Conservation (phyloP, 2,329 filamentous ascomycete genomes). For the Aspergillus oerlinghausenensis region DNA sequence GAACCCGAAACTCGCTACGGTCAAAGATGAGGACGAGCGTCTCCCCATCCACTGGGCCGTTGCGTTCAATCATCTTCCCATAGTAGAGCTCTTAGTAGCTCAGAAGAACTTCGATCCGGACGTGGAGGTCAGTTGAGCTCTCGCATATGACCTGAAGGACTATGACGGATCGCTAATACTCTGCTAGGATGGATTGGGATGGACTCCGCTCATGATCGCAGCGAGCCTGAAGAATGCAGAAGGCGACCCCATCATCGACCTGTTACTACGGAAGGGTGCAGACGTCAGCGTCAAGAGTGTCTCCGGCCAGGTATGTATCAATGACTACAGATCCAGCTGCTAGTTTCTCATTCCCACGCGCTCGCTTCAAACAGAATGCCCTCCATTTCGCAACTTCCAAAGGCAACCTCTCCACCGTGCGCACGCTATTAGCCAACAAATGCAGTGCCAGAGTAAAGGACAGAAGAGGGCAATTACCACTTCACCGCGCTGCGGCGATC, state of each 20-base stretch:
- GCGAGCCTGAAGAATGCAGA: conserved; percentile 43
- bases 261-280: conserved; percentile 44
- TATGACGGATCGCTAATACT: not conserved
- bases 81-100: conserved; percentile 68
- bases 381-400: conserved; percentile 93
- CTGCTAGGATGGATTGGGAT: conserved; percentile 43
- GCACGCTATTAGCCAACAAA: conserved; percentile 68
- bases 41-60: conserved; percentile 92
- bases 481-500: conserved; percentile 87
- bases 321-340: not conserved
- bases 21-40: conserved; percentile 78
- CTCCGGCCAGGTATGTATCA: conserved; percentile 36
- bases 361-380: conserved; percentile 56
- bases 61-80: conserved; percentile 72
- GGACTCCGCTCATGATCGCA: conserved; percentile 50
- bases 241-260: conserved; percentile 42
- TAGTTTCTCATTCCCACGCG: not conserved
- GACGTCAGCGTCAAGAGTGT: conserved; percentile 42
- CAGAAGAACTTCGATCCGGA: conserved; percentile 76
- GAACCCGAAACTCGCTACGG: conserved; percentile 71
- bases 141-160: not conserved
- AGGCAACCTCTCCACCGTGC: conserved; percentile 75
- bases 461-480: conserved; percentile 77
- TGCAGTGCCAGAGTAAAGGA: conserved; percentile 79
- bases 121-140: conserved; percentile 53